Evolutionary conservation across 441 rosid species (phyloP).

Genomic region (Iberis amara): DNA sequence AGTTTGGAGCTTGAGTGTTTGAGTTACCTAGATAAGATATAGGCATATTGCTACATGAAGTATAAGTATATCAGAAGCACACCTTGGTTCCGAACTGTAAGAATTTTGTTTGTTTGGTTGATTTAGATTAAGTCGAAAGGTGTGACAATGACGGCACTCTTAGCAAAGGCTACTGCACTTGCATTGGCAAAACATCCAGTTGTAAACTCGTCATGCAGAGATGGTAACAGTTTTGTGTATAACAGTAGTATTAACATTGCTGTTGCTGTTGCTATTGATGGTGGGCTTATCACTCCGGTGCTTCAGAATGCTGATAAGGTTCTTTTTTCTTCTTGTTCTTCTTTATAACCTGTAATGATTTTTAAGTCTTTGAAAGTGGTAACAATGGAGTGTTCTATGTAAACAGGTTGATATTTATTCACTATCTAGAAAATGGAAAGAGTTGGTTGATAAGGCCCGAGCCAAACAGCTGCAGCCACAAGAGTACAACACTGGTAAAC

Average conservation of each 20-base stretch:
- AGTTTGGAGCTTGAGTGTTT: too few relatives aligned
- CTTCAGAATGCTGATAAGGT: constrained; percentile 95
- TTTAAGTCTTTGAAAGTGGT: neutral
- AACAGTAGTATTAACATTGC: constrained; percentile 77
- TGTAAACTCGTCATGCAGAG: constrained; percentile 81
- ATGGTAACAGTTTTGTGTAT: constrained; percentile 77
- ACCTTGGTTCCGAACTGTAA: neutral
- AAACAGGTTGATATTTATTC: constrained; percentile 78
- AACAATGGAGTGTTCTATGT: constrained; percentile 15
- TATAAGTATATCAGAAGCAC: constrained; percentile 12
- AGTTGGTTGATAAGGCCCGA: constrained; percentile 87
- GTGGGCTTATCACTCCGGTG: constrained; percentile 88
- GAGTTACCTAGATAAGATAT: too few relatives aligned
- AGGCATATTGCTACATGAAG: neutral
- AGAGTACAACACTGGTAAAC: constrained; percentile 80
- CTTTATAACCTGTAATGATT: neutral
- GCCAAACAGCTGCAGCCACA: constrained; percentile 93
- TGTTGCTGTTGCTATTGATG: constrained; percentile 88
- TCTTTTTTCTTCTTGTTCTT: neutral
- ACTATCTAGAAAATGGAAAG: constrained; percentile 94
- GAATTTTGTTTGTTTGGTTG: neutral
- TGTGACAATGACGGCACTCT: constrained; percentile 91
- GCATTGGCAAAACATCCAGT: constrained; percentile 76
- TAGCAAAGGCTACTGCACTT: constrained; percentile 87
- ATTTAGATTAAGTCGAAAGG: constrained; percentile 83